phyloP scores from a whole-genome alignment of 2,329 filamentous ascomycete species.

The Colletotrichum sp. region DNA sequence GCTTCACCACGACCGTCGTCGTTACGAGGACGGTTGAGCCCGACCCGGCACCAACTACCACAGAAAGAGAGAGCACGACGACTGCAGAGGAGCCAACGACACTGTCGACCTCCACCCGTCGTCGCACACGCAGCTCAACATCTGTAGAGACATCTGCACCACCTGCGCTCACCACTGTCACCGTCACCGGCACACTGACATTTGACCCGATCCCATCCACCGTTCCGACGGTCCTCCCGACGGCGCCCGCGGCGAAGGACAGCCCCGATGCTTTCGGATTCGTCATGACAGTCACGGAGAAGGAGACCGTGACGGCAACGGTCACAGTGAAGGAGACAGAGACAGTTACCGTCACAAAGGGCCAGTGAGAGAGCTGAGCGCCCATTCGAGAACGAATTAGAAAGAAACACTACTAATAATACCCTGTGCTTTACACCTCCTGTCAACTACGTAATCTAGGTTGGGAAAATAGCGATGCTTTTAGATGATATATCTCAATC shows the following conservation, averaged over 20 bases:
- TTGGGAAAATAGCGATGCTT: neutral
- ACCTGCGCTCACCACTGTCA: neutral
- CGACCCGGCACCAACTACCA: neutral
- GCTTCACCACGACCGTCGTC: slow-evolving; percentile 6
- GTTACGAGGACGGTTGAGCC: slow-evolving; percentile 6
- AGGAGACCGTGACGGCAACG: slow-evolving; percentile 24
- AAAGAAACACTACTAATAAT: neutral
- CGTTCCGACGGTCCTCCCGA: neutral
- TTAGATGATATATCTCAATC: neutral
- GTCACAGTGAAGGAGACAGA: slow-evolving; percentile 29
- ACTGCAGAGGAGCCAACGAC: slow-evolving; percentile 4
- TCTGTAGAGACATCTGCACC: neutral
- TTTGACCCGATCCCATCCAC: neutral
- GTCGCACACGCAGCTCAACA: neutral
- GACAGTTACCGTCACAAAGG: slow-evolving; percentile 22
- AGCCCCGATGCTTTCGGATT: neutral
- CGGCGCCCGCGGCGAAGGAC: neutral
- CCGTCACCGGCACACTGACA: neutral
- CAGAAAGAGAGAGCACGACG: neutral
- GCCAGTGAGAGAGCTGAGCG: neutral
- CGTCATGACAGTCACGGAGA: slow-evolving; percentile 42
- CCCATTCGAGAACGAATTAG: neutral
- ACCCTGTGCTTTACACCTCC: neutral
- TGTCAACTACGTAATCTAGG: neutral
- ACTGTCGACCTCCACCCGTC: slow-evolving; percentile 2